A percentile compares a stretch with the other conserved stretches of the same genome.
Evolutionary conservation across 768 basidiomycete species (phyloP).

Genomic region (Kwoniella pini): DNA sequence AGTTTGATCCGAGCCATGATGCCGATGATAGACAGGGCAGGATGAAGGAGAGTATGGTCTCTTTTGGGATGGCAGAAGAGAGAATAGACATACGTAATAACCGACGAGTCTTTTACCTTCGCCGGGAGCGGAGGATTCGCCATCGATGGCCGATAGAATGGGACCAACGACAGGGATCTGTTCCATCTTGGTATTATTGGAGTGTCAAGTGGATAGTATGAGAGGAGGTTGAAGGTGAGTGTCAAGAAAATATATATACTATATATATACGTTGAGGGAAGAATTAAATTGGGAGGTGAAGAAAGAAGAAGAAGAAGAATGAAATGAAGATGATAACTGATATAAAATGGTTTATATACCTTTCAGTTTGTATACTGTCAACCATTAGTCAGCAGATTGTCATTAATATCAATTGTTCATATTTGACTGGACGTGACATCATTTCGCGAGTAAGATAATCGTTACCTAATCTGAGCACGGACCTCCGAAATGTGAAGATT

Average conservation of each 20-base stretch:
- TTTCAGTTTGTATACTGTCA: not conserved
- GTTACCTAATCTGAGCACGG: too few relatives aligned
- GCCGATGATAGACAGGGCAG: not conserved
- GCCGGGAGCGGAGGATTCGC: not conserved
- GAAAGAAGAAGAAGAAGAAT: conserved; percentile 8
- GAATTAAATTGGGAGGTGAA: not conserved
- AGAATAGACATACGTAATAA: conserved; percentile 7
- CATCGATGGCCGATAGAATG: not conserved
- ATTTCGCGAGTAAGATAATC: too few relatives aligned
- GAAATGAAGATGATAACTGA: not conserved
- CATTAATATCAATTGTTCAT: too few relatives aligned
- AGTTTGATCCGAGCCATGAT: not conserved
- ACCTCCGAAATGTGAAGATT: not conserved
- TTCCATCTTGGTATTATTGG: not conserved
- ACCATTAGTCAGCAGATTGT: too few relatives aligned
- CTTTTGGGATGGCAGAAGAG: not conserved
- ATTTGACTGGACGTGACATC: not conserved
- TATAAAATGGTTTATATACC: conserved; percentile 5
- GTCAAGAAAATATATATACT: too few relatives aligned
- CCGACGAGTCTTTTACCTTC: conserved; percentile 13
- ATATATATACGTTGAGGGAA: not conserved
- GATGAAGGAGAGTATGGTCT: not conserved
- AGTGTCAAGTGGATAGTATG: not conserved
- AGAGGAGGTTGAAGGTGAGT: not conserved
- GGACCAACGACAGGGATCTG: not conserved